Evolutionary conservation across 331 rosid species (phyloP).

Genomic region (Saraca asoca): DNA sequence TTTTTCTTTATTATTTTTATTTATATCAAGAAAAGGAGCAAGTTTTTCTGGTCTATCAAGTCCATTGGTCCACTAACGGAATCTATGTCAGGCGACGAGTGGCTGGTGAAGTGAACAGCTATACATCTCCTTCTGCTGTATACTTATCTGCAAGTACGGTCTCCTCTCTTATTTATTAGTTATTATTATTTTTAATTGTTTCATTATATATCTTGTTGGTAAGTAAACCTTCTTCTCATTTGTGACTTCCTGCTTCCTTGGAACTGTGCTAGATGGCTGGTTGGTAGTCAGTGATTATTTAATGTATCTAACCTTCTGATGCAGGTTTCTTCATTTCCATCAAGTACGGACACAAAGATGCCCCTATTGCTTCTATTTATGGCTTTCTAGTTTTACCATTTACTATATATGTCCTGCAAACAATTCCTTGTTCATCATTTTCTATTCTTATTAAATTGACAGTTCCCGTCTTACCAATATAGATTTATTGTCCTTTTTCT

Average conservation of each 20-base stretch:
- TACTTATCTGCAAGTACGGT: constrained; percentile 29
- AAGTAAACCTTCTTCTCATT: constrained; percentile 38
- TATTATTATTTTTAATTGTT: constrained; percentile 31
- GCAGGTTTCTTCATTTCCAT: constrained; percentile 35
- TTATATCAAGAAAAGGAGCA: background rate
- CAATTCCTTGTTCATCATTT: constrained; percentile 1
- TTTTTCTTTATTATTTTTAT: background rate
- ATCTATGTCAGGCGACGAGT: constrained; percentile 61
- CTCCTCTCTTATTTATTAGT: constrained; percentile 20
- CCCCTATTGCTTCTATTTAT: constrained; percentile 27
- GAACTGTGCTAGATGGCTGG: constrained; percentile 40
- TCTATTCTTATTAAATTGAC: constrained; percentile 27
- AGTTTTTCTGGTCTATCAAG: constrained; percentile 34
- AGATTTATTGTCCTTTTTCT: constrained; percentile 5
- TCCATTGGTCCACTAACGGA: constrained; percentile 51
- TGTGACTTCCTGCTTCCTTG: constrained; percentile 55
- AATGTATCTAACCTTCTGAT: constrained; percentile 36
- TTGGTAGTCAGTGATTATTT: constrained; percentile 36
- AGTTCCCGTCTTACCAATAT: constrained; percentile 3
- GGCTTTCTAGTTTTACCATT: constrained; percentile 21
- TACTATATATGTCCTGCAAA: constrained; percentile 2
- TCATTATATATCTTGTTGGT: constrained; percentile 33
- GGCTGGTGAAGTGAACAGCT: constrained; percentile 50
- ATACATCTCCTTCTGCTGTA: constrained; percentile 32
- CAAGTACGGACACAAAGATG: constrained; percentile 39